Conservation (phyloP, 2,329 filamentous ascomycete genomes). For the Trichoderma sp. region DNA sequence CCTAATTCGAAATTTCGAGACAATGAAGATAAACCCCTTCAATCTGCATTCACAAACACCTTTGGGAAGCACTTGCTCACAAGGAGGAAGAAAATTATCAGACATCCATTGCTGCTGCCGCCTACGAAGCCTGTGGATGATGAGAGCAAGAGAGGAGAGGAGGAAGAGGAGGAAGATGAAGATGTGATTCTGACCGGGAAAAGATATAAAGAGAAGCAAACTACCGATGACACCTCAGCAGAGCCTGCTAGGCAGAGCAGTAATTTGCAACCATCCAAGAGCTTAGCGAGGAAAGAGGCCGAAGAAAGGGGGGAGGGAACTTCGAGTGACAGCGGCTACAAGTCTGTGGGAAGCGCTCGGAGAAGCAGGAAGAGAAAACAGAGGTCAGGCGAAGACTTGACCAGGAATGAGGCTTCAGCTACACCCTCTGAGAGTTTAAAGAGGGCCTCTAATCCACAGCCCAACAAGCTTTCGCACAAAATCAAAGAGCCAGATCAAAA, state of each 20-base stretch:
- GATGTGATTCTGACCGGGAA: conserved; percentile 24
- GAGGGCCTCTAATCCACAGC: neutral
- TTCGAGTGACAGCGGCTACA: conserved; percentile 11
- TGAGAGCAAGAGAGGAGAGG: conserved; percentile 27
- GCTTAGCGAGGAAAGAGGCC: neutral
- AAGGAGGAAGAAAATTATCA: neutral
- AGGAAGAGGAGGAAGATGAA: conserved; percentile 30
- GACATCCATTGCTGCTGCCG: neutral
- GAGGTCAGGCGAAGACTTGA: neutral
- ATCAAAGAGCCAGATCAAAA: neutral
- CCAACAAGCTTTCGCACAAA: neutral
- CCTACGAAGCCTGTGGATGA: conserved; percentile 16
- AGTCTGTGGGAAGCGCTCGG: neutral
- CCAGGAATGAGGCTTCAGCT: neutral
- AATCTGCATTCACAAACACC: neutral
- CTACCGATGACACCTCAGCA: neutral
- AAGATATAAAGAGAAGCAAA: neutral
- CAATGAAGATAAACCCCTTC: conserved; percentile 21
- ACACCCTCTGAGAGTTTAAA: neutral
- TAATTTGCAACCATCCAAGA: neutral
- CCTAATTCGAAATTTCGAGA: conserved; percentile 28
- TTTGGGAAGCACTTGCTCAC: conserved; percentile 11
- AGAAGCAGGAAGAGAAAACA: conserved; percentile 14
- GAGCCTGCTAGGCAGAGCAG: neutral
- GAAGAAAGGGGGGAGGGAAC: neutral